Conservation (phyloP, 164 flowering plant species). For the Kalanchoe fedtschenkoi region DNA sequence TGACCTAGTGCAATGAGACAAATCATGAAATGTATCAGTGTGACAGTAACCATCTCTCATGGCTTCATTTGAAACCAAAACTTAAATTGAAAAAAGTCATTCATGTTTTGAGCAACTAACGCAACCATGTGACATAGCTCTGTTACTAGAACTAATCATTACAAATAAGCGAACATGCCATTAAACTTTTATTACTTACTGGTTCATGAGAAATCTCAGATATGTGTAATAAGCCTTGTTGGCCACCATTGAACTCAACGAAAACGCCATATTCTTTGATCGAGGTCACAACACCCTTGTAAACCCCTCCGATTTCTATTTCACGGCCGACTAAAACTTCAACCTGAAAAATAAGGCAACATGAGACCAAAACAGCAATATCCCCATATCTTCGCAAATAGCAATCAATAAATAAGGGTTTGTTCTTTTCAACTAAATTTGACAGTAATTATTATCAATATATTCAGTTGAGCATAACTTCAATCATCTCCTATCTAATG, state of each 20-base stretch:
- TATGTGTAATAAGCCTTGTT: slow-evolving; percentile 85
- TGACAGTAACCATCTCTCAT: background rate
- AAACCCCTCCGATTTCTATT: slow-evolving; percentile 78
- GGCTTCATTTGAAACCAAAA: background rate
- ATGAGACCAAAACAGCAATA: background rate
- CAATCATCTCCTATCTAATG: background rate
- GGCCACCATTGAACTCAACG: slow-evolving; percentile 97
- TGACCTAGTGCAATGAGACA: slow-evolving; percentile 38
- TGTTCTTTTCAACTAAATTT: background rate
- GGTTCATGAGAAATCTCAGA: slow-evolving; percentile 91
- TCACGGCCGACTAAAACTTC: slow-evolving; percentile 81
- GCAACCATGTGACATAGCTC: background rate
- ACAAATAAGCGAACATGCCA: background rate
- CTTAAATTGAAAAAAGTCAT: background rate
- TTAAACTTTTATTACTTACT: slow-evolving; percentile 23
- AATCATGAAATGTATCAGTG: background rate
- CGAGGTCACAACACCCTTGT: slow-evolving; percentile 74
- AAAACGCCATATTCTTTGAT: slow-evolving; percentile 95
- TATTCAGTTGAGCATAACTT: background rate
- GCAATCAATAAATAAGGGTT: background rate
- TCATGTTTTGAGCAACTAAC: background rate
- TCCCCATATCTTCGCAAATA: background rate
- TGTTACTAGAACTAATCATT: background rate
- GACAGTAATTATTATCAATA: background rate
- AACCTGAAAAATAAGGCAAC: slow-evolving; percentile 29